Evolutionary conservation across 352 stramenopile genomes (phyloP).

Genomic region (Thraustochytrium sp.): DNA sequence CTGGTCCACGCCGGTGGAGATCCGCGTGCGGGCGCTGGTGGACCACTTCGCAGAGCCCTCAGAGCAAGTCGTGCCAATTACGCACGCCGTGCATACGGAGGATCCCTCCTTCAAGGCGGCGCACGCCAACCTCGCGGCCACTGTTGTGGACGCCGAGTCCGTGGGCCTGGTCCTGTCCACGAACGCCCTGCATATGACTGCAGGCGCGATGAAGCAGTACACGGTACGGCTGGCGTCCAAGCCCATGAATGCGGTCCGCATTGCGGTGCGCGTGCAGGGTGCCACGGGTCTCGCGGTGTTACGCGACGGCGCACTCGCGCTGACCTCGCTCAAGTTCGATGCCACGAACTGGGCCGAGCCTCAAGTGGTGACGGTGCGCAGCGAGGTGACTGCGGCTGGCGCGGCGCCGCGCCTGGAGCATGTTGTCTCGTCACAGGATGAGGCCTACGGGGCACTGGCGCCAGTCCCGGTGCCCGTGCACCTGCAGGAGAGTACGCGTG

Average conservation of each 20-base stretch:
- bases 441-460: background rate
- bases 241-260: background rate
- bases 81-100: background rate
- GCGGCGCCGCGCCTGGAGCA: background rate
- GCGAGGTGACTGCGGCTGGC: background rate
- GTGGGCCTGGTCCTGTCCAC: background rate
- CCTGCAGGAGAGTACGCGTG: background rate
- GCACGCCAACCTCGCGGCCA: background rate
- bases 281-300: background rate
- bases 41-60: constrained; percentile 7
- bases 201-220: background rate
- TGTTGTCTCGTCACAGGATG: background rate
- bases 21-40: background rate
- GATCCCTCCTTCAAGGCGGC: background rate
- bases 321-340: background rate
- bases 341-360: background rate
- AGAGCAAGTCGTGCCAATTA: background rate
- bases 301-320: background rate
- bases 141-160: background rate
- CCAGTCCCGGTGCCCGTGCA: background rate
- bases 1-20: background rate
- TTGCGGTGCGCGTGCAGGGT: background rate
- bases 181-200: background rate
- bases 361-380: background rate
- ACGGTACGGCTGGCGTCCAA: background rate